Conservation (phyloP, 2,329 filamentous ascomycete species). For the Coniochaeta hoffmannii region DNA sequence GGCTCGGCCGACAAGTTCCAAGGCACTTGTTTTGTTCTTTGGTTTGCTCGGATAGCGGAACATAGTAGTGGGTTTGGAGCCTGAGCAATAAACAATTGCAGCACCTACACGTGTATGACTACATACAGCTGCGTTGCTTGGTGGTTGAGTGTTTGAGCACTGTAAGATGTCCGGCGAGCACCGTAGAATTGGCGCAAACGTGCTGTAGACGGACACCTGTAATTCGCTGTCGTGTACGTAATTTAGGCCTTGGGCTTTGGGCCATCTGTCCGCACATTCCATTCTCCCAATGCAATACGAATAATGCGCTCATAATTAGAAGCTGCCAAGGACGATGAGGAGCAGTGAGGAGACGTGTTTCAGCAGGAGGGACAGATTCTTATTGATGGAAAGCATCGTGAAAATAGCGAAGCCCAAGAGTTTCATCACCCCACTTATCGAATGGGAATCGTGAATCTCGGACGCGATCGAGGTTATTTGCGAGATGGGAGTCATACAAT, state of each 20-base stretch:
- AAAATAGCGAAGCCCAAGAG: not conserved
- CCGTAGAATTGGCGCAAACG: not conserved
- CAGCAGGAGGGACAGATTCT: not conserved
- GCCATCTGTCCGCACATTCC: not conserved
- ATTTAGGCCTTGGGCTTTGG: not conserved
- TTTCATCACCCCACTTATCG: not conserved
- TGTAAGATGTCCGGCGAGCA: not conserved
- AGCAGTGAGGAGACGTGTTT: not conserved
- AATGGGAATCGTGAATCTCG: not conserved
- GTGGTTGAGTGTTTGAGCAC: not conserved
- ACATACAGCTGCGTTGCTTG: not conserved
- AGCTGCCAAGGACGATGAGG: not conserved
- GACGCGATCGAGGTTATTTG: not conserved
- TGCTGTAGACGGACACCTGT: not conserved
- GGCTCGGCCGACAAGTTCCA: too few species aligned
- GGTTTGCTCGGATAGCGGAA: too few species aligned
- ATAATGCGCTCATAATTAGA: not conserved
- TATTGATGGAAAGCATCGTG: not conserved
- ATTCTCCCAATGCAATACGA: not conserved
- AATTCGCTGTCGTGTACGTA: not conserved
- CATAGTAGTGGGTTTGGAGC: too few species aligned
- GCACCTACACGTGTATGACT: not conserved
- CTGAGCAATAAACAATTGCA: too few species aligned
- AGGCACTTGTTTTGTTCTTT: too few species aligned
- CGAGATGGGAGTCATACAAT: not conserved